Conservation (phyloP, 2,329 filamentous ascomycete species). For the Fusarium paranaense region DNA sequence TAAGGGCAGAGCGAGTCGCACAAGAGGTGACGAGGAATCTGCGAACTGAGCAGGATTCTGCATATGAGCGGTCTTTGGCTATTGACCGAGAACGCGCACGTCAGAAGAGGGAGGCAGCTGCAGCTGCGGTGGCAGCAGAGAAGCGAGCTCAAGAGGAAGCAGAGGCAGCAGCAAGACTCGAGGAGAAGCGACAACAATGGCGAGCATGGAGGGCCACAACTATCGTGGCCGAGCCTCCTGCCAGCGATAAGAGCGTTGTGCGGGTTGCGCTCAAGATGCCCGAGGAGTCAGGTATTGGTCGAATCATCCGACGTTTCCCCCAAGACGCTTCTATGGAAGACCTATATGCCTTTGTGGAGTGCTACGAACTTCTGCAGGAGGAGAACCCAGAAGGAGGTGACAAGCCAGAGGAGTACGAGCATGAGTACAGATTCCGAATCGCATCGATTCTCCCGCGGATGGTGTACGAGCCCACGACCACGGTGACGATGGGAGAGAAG, state of each 20-base stretch:
- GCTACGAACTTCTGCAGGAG: conserved; percentile 74
- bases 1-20: conserved; percentile 80
- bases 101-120: conserved; percentile 80
- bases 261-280: conserved; percentile 77
- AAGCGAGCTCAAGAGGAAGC: conserved; percentile 70
- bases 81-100: conserved; percentile 87
- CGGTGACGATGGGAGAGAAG: conserved; percentile 74
- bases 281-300: conserved; percentile 69
- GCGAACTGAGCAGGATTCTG: conserved; percentile 89
- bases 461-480: conserved; percentile 77
- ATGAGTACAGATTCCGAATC: conserved; percentile 86
- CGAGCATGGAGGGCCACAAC: conserved; percentile 79
- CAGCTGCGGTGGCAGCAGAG: conserved; percentile 75
- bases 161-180: conserved; percentile 66
- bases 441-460: conserved; percentile 87
- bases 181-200: conserved; percentile 73
- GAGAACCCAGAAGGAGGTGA: conserved; percentile 45
- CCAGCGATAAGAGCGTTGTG: conserved; percentile 74
- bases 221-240: conserved; percentile 75
- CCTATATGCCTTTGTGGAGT: conserved; percentile 96
- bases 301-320: conserved; percentile 81
- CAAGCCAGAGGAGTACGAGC: conserved; percentile 76
- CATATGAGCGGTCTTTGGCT: conserved; percentile 92
- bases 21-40: conserved; percentile 85
- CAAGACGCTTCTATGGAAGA: conserved; percentile 82